These are phyloP conservation scores for Cinchona pubescens DNA, from an alignment of 257 asterid species.

Conservation along the genomic window DNA sequence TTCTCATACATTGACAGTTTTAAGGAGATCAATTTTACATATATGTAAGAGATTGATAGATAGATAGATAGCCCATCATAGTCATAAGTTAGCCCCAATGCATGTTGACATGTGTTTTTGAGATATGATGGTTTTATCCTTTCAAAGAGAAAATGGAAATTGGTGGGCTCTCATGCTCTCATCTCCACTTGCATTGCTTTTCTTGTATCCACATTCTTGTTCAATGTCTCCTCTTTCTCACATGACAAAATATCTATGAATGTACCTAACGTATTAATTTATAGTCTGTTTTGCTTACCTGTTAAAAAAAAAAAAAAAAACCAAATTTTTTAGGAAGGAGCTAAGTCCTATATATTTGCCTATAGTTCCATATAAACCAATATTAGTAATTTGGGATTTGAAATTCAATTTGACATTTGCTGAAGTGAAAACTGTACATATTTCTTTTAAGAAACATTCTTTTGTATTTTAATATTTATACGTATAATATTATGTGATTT, in stretches of 20 bases:
- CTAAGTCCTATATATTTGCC: too few species aligned
- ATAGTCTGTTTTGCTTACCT: constrained; percentile 7
- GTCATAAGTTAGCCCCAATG: constrained; percentile 22
- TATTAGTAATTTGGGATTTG: too few species aligned
- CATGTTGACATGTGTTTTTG: constrained; percentile 14
- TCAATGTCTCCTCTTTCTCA: constrained; percentile 8
- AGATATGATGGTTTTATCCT: constrained; percentile 15
- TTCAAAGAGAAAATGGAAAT: background rate
- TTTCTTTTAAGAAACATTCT: too few species aligned
- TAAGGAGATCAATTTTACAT: constrained; percentile 12
- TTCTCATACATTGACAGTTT: constrained; percentile 26
- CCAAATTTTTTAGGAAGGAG: too few species aligned
- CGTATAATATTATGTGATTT: too few species aligned
- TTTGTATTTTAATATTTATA: too few species aligned
- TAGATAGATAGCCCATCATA: constrained; percentile 13
- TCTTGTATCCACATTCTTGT: constrained; percentile 26
- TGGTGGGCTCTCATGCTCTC: constrained; percentile 37
- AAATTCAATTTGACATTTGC: too few species aligned
- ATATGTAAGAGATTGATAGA: constrained; percentile 9
- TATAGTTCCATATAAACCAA: too few species aligned
- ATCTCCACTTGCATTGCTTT: constrained; percentile 32
- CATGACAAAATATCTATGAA: constrained; percentile 30
- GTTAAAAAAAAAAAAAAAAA: too few species aligned
- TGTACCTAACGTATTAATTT: constrained; percentile 2
- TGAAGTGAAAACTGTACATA: too few species aligned